These are phyloP conservation scores for Ceratocystis eucalypticola DNA, from an alignment of 2,329 filamentous ascomycete species.

Conservation along the genomic window DNA sequence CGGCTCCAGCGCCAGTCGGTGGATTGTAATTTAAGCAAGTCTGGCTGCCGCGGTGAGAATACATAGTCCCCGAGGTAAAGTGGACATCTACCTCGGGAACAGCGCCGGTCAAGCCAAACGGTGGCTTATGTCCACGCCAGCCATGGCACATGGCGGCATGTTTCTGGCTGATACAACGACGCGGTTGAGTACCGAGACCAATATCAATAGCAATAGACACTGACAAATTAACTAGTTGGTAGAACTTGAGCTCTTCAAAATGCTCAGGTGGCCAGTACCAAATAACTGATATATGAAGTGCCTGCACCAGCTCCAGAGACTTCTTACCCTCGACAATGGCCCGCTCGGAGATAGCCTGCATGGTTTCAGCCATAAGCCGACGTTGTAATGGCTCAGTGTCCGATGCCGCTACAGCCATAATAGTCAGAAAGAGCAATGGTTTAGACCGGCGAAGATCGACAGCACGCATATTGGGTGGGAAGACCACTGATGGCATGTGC, in stretches of 20 bases:
- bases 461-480: constrained; percentile 40
- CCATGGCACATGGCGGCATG: neutral
- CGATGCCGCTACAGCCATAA: constrained; percentile 52
- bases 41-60: neutral
- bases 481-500: constrained; percentile 50
- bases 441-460: constrained; percentile 43
- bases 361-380: constrained; percentile 52
- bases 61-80: neutral
- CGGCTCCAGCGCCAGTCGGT: neutral
- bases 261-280: constrained; percentile 79
- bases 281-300: constrained; percentile 58
- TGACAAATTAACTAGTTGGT: constrained; percentile 70
- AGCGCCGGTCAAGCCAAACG: neutral
- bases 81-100: neutral
- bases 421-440: constrained; percentile 55
- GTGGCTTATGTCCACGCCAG: neutral
- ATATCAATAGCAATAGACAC: constrained; percentile 74
- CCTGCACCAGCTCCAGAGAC: constrained; percentile 69
- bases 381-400: constrained; percentile 45
- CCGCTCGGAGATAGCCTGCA: constrained; percentile 59
- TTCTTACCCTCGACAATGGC: constrained; percentile 66
- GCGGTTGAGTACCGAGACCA: constrained; percentile 50
- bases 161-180: neutral
- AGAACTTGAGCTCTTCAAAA: constrained; percentile 79
- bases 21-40: too few relatives aligned